phyloP scores from a whole-genome alignment of 768 basidiomycete species.

The Hemileccinum impolitum region DNA sequence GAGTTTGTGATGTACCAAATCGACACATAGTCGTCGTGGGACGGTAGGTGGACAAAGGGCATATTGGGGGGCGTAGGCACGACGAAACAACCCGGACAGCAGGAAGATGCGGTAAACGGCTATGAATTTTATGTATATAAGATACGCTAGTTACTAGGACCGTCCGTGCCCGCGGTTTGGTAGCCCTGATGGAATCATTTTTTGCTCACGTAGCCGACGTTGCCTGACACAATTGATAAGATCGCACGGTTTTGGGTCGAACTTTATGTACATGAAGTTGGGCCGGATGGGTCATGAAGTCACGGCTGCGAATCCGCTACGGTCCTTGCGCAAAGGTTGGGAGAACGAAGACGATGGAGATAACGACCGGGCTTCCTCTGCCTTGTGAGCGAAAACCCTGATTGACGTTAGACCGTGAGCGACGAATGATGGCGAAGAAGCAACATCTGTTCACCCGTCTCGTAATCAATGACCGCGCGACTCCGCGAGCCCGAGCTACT shows the following conservation, averaged over 20 bases:
- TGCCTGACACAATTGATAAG: slow-evolving; percentile 18
- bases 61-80: slow-evolving; percentile 40
- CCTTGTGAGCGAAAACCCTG: slow-evolving; percentile 2
- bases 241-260: not conserved
- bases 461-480: slow-evolving; percentile 17
- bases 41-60: slow-evolving; percentile 68
- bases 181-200: slow-evolving; percentile 20
- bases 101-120: slow-evolving; percentile 3
- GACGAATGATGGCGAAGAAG: slow-evolving; percentile 15
- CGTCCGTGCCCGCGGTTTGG: slow-evolving; percentile 6
- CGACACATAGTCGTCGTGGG: slow-evolving; percentile 62
- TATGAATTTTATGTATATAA: slow-evolving; percentile 18
- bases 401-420: slow-evolving; percentile 18
- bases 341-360: not conserved
- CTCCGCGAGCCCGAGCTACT: slow-evolving; percentile 12
- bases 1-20: slow-evolving; percentile 74
- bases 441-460: not conserved
- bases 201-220: slow-evolving; percentile 21
- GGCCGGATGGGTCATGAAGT: not conserved
- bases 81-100: slow-evolving; percentile 21
- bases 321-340: not conserved
- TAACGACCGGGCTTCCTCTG: not conserved
- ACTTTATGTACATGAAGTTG: not conserved
- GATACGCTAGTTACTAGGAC: not conserved
- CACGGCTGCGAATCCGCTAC: not conserved